A percentile compares a stretch with the other conserved stretches of the same genome.
Conservation (phyloP, 2,329 filamentous ascomycete species). For the Teratosphaeria zuluensis region DNA sequence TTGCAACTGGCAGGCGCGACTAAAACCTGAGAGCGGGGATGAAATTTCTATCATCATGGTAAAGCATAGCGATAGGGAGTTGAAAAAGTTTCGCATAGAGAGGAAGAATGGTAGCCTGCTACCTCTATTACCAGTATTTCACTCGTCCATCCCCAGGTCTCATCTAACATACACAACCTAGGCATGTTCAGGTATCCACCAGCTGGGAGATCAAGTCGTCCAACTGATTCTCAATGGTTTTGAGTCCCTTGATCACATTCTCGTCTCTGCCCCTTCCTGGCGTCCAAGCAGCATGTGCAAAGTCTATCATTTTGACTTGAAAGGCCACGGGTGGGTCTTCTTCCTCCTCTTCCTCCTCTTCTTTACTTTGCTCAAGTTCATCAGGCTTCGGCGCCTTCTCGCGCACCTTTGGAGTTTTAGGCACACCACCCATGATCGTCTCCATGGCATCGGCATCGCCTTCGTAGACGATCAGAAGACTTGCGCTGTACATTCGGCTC, state of each 20-base stretch:
- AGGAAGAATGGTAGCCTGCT: conserved; percentile 2
- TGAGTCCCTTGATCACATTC: conserved; percentile 69
- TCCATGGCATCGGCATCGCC: conserved; percentile 49
- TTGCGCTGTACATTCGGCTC: conserved; percentile 59
- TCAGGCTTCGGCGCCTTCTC: conserved; percentile 22
- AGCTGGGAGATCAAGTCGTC: conserved; percentile 16
- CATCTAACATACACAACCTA: background rate
- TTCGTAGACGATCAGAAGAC: conserved; percentile 57
- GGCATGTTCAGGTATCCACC: background rate
- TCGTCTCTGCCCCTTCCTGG: conserved; percentile 77
- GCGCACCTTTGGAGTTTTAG: conserved; percentile 18
- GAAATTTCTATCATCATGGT: conserved; percentile 39
- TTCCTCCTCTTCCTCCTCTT: conserved; percentile 44
- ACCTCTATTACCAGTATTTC: background rate
- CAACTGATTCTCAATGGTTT: conserved; percentile 24
- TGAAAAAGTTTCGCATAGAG: conserved; percentile 34
- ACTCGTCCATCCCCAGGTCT: background rate
- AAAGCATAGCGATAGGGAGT: conserved; percentile 41
- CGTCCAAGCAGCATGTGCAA: conserved; percentile 82
- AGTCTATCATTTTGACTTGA: conserved; percentile 84
- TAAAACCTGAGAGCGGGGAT: conserved; percentile 26
- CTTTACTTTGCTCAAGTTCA: conserved; percentile 19
- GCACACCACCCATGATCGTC: conserved; percentile 35
- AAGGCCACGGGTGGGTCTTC: conserved; percentile 55
- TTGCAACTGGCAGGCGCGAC: conserved; percentile 41